These are phyloP conservation scores for Acephala macrosclerotiorum DNA, from an alignment of 2,329 filamentous ascomycete genomes.

Conservation along the genomic window DNA sequence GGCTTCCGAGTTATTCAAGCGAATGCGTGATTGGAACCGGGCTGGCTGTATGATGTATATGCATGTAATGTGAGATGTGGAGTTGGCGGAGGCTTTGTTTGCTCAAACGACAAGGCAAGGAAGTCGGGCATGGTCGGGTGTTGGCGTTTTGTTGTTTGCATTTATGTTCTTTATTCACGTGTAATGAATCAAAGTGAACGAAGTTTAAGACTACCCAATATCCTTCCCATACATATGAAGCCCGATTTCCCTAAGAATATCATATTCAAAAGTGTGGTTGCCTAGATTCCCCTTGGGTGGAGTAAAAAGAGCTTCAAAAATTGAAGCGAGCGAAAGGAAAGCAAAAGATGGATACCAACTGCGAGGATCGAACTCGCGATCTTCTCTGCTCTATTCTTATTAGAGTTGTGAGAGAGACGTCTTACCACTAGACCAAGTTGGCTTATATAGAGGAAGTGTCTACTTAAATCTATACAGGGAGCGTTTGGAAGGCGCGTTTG, in stretches of 20 bases:
- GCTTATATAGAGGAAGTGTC: not conserved
- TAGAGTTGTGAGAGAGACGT: slow-evolving; percentile 26
- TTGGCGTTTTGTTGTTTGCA: slow-evolving; percentile 14
- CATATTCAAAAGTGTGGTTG: no score
- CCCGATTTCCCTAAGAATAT: no score
- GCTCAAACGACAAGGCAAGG: not conserved
- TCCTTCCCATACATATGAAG: no score
- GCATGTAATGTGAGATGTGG: slow-evolving; percentile 22
- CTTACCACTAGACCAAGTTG: slow-evolving; percentile 30
- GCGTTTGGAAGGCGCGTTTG: not conserved
- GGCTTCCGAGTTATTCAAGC: slow-evolving; percentile 78
- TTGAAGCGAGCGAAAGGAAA: not conserved
- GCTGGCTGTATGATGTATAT: slow-evolving; percentile 26
- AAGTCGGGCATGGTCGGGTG: not conserved
- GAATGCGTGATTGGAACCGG: slow-evolving; percentile 53
- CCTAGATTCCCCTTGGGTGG: no score
- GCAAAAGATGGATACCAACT: slow-evolving; percentile 8
- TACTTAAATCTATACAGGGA: not conserved
- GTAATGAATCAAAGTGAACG: slow-evolving; percentile 11
- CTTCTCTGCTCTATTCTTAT: slow-evolving; percentile 12
- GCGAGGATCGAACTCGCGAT: slow-evolving; percentile 20
- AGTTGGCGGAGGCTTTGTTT: slow-evolving; percentile 8
- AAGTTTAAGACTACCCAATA: not conserved
- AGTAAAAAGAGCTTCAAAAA: no score
- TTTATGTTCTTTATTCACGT: slow-evolving; percentile 8